phyloP scores from a whole-genome alignment of 225 moss, liverwort and hornwort genomes.

The Bryoerythrophyllum caledonicum region DNA sequence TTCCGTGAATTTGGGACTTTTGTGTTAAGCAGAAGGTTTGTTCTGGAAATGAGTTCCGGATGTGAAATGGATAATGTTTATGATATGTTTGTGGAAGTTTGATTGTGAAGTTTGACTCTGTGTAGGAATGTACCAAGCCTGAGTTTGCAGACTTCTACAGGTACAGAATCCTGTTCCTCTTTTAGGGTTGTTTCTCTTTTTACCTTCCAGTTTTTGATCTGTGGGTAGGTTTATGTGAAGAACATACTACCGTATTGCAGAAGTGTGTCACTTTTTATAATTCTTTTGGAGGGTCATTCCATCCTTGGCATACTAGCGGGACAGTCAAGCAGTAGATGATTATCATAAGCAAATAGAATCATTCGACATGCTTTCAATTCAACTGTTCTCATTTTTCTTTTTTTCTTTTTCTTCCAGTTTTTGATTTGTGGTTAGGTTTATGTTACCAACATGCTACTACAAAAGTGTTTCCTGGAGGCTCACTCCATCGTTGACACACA shows the following conservation, averaged over 20 bases:
- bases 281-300: no score
- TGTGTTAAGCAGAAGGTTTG: not conserved
- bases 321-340: no score
- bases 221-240: not conserved
- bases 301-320: no score
- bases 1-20: no score
- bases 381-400: no score
- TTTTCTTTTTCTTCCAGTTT: no score
- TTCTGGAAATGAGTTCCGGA: not conserved
- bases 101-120: conserved; percentile 2
- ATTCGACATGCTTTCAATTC: no score
- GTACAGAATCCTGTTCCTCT: conserved; percentile 15
- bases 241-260: not conserved
- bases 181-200: conserved; percentile 15
- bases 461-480: no score
- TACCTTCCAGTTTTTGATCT: conserved; percentile 7
- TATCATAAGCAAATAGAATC: no score
- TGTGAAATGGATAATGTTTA: not conserved
- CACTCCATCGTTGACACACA: no score
- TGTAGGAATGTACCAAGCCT: conserved; percentile 35
- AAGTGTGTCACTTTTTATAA: not conserved
- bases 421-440: no score
- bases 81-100: not conserved
- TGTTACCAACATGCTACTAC: no score
- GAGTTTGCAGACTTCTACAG: conserved; percentile 29